phyloP scores from a whole-genome alignment of 768 basidiomycete species.

The Royoungia palumana region DNA sequence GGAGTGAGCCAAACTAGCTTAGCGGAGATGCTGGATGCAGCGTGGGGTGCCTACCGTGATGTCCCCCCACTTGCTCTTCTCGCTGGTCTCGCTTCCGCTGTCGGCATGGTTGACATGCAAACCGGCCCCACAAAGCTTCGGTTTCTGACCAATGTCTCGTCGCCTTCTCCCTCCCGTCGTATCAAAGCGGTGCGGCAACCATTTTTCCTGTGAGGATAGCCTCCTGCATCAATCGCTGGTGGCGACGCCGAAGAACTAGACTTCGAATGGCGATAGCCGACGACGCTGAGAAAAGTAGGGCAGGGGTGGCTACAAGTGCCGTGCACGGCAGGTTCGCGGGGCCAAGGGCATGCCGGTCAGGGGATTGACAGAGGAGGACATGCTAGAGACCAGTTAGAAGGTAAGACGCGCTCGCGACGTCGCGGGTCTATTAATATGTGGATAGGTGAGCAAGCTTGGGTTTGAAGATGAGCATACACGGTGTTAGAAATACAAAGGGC shows the following conservation, averaged over 20 bases:
- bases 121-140: constrained; percentile 30
- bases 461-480: not conserved
- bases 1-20: not conserved
- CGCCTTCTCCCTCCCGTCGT: constrained; percentile 16
- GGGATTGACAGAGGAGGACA: constrained; percentile 6
- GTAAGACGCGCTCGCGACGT: not conserved
- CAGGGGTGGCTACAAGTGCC: constrained; percentile 57
- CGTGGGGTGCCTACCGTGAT: constrained; percentile 22
- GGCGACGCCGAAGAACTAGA: constrained; percentile 59
- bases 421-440: constrained; percentile 18
- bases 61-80: constrained; percentile 27
- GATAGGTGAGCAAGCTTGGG: not conserved
- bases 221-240: constrained; percentile 55
- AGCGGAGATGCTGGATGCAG: not conserved
- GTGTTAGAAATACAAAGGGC: not conserved
- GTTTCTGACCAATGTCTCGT: constrained; percentile 31
- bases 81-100: constrained; percentile 8
- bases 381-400: not conserved
- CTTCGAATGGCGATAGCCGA: constrained; percentile 65
- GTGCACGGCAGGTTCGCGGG: constrained; percentile 31
- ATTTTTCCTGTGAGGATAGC: constrained; percentile 65
- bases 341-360: not conserved
- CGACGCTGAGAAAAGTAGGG: constrained; percentile 64
- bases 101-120: constrained; percentile 12
- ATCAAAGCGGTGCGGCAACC: constrained; percentile 37